These are phyloP conservation scores for Aureobasidium sp. DNA, from an alignment of 2,329 filamentous ascomycete genomes.

Conservation along the genomic window DNA sequence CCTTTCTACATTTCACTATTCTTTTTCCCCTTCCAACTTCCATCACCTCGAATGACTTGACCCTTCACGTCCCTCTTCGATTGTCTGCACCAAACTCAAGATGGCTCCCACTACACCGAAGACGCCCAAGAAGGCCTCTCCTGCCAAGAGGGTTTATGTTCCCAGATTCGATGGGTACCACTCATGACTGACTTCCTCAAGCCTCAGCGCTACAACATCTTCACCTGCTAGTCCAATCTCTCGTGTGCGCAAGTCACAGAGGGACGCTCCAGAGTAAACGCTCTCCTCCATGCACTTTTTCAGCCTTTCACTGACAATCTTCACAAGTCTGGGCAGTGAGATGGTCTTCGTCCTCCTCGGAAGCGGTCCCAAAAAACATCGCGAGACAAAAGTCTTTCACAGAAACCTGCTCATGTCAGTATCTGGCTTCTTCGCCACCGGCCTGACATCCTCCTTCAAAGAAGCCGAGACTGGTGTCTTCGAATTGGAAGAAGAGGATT, in stretches of 20 bases:
- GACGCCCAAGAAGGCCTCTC: background rate
- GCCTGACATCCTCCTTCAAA: background rate
- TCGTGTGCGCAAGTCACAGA: background rate
- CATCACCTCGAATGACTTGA: background rate
- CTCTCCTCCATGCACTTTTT: background rate
- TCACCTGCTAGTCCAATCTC: background rate
- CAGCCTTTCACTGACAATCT: background rate
- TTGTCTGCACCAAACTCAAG: background rate
- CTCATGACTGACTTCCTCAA: background rate
- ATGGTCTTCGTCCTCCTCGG: background rate
- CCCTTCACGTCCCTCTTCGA: background rate
- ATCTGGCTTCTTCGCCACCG: slow-evolving; percentile 1
- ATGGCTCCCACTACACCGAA: background rate
- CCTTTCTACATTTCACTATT: background rate
- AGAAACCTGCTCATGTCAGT: background rate
- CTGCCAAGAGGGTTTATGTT: background rate
- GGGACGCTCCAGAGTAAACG: background rate
- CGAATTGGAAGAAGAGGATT: background rate
- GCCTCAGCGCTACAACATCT: background rate
- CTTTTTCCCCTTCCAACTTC: background rate
- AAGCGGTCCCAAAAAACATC: background rate
- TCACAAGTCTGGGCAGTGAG: background rate
- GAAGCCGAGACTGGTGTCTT: background rate
- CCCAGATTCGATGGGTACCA: accelerated
- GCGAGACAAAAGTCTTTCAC: background rate